Conservation (phyloP, 1,284 basidiomycete genomes). For the Pseudomicrostroma phylloplanum region DNA sequence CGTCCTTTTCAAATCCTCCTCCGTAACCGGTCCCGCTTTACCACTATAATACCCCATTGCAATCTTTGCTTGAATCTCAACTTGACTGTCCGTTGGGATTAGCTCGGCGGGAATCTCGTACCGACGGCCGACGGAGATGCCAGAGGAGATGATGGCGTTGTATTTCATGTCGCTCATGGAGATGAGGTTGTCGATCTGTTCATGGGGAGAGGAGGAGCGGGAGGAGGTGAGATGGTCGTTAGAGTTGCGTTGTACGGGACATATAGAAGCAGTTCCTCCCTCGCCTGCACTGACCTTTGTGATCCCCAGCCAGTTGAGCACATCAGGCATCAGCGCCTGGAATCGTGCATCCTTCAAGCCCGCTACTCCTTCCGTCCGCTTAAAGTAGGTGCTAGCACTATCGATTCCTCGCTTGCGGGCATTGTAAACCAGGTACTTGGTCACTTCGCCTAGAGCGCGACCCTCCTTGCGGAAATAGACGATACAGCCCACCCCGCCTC, state of each 20-base stretch:
- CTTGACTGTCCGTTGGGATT: constrained; percentile 33
- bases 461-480: constrained; percentile 78
- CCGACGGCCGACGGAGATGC: constrained; percentile 67
- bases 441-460: constrained; percentile 78
- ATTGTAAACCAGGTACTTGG: constrained; percentile 66
- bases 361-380: constrained; percentile 83
- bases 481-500: constrained; percentile 51
- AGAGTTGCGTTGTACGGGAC: too few species aligned
- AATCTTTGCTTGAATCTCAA: constrained; percentile 57
- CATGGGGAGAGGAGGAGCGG: too few species aligned
- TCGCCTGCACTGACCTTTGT: constrained; percentile 20
- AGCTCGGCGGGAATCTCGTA: constrained; percentile 44
- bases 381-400: constrained; percentile 86
- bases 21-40: constrained; percentile 24
- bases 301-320: constrained; percentile 56
- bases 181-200: constrained; percentile 56
- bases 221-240: too few species aligned
- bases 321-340: constrained; percentile 77
- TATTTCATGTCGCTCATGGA: constrained; percentile 96
- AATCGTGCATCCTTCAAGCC: constrained; percentile 62
- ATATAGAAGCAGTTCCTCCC: too few species aligned
- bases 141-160: constrained; percentile 69
- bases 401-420: constrained; percentile 89
- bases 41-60: constrained; percentile 30
- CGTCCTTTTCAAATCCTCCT: constrained; percentile 49